These are phyloP conservation scores for Sporothrix sp. DNA, from an alignment of 2,329 filamentous ascomycete species.

Conservation along the genomic window DNA sequence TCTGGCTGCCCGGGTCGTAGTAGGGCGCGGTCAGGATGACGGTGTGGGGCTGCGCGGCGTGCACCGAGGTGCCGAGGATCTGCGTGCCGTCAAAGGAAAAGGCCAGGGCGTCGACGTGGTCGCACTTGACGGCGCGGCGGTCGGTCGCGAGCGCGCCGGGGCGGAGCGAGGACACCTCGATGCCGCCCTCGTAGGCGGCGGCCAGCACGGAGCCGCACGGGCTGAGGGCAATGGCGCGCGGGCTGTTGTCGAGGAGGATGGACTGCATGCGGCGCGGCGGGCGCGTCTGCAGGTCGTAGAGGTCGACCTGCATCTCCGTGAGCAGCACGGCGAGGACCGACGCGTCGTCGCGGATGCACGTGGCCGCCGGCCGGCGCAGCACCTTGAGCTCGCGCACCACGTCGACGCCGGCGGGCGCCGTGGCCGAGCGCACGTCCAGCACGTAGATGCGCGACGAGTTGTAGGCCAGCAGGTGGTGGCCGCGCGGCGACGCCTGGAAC, in stretches of 20 bases:
- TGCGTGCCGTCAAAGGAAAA: constrained; percentile 74
- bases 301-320: constrained; percentile 71
- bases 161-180: constrained; percentile 72
- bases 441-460: constrained; percentile 80
- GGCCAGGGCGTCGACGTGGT: constrained; percentile 60
- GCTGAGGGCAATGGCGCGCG: constrained; percentile 68
- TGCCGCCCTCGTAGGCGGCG: constrained; percentile 77
- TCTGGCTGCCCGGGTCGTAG: constrained; percentile 59
- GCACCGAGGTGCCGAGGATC: constrained; percentile 63
- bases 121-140: constrained; percentile 67
- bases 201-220: constrained; percentile 75
- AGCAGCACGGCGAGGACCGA: constrained; percentile 69
- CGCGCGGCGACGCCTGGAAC: constrained; percentile 68
- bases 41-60: constrained; percentile 55
- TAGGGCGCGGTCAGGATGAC: constrained; percentile 73
- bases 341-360: constrained; percentile 71
- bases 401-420: constrained; percentile 36
- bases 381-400: constrained; percentile 75
- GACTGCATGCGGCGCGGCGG: constrained; percentile 64
- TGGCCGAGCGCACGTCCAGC: constrained; percentile 49
- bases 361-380: constrained; percentile 61
- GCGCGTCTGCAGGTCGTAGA: constrained; percentile 61
- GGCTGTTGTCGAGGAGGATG: constrained; percentile 67
- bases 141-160: constrained; percentile 54
- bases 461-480: constrained; percentile 66